Evolutionary conservation across 805 yeast genomes (phyloP).

Genomic region (Zygosaccharomyces kombuchaensis): DNA sequence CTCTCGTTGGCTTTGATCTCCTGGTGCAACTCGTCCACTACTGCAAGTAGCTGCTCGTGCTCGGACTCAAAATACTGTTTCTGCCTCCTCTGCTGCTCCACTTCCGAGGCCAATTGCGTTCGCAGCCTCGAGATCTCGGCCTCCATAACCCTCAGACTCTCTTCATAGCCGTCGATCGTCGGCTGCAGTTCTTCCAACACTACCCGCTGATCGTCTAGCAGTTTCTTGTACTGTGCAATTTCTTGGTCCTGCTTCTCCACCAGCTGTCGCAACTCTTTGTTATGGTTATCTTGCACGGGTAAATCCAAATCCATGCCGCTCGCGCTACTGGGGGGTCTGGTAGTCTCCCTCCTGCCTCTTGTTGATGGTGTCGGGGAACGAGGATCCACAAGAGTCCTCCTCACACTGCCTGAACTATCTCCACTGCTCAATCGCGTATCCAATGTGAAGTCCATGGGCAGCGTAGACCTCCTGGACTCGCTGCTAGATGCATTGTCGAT

Average conservation of each 20-base stretch:
- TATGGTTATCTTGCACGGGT: background rate
- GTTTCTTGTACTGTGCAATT: conserved; percentile 23
- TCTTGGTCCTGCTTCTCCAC: conserved; percentile 23
- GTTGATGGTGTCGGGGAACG: conserved; percentile 15
- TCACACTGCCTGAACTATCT: conserved; percentile 16
- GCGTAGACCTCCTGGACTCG: background rate
- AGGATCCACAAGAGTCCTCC: conserved; percentile 13
- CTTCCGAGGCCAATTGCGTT: conserved; percentile 25
- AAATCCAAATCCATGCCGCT: background rate
- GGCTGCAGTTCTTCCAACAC: conserved; percentile 33
- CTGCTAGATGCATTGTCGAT: conserved; percentile 17
- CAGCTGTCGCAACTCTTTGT: conserved; percentile 4
- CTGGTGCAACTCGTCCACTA: conserved; percentile 31
- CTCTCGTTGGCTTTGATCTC: conserved; percentile 33
- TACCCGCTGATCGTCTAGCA: conserved; percentile 32
- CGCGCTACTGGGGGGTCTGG: background rate
- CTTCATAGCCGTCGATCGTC: conserved; percentile 30
- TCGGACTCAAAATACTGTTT: conserved; percentile 28
- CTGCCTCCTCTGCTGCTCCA: conserved; percentile 24
- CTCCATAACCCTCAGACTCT: conserved; percentile 34
- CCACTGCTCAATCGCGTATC: conserved; percentile 15
- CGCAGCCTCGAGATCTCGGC: conserved; percentile 20
- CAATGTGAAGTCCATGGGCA: background rate
- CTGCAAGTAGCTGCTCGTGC: conserved; percentile 32
- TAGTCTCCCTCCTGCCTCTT: background rate